These are phyloP conservation scores for Chaetomium strumarium DNA, from an alignment of 2,329 filamentous ascomycete genomes.

Conservation along the genomic window DNA sequence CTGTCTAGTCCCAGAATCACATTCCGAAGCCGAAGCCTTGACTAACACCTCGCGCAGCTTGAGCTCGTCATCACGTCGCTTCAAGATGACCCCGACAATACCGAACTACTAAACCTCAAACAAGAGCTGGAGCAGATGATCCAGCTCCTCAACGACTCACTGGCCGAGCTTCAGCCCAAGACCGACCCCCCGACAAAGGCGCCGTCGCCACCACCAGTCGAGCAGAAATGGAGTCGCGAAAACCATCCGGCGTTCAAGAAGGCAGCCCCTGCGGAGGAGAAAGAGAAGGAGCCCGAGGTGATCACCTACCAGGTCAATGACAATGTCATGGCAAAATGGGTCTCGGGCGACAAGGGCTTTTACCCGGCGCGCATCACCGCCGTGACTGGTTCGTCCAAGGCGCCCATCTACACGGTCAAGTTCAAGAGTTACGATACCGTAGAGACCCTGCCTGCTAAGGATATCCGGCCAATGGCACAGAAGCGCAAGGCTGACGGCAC, in stretches of 20 bases:
- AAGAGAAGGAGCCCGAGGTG: conserved; percentile 45
- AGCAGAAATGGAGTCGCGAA: conserved; percentile 67
- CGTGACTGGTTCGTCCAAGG: conserved; percentile 85
- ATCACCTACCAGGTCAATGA: conserved; percentile 80
- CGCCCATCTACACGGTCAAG: conserved; percentile 88
- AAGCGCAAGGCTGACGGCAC: conserved; percentile 84
- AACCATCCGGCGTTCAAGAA: conserved; percentile 73
- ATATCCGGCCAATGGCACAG: conserved; percentile 73
- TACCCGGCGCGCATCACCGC: conserved; percentile 91
- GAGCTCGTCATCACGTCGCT: conserved; percentile 72
- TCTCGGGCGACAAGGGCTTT: conserved; percentile 80
- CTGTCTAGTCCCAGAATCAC: conserved; percentile 15
- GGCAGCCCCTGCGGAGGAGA: conserved; percentile 35
- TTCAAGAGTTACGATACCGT: conserved; percentile 88
- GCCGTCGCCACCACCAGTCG: conserved; percentile 39
- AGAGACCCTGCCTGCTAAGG: conserved; percentile 73
- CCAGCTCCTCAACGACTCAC: conserved; percentile 68
- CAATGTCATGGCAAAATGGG: conserved; percentile 83
- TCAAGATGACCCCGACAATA: conserved; percentile 73
- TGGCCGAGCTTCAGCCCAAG: conserved; percentile 70
- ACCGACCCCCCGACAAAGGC: conserved; percentile 41
- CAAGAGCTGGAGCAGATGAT: conserved; percentile 79
- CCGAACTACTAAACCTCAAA: conserved; percentile 70
- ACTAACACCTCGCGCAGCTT: conserved; percentile 46
- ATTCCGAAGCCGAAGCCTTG: conserved; percentile 16